Evolutionary conservation across 352 stramenopile genomes (phyloP).

Genomic region (Globisporangium irregulare): DNA sequence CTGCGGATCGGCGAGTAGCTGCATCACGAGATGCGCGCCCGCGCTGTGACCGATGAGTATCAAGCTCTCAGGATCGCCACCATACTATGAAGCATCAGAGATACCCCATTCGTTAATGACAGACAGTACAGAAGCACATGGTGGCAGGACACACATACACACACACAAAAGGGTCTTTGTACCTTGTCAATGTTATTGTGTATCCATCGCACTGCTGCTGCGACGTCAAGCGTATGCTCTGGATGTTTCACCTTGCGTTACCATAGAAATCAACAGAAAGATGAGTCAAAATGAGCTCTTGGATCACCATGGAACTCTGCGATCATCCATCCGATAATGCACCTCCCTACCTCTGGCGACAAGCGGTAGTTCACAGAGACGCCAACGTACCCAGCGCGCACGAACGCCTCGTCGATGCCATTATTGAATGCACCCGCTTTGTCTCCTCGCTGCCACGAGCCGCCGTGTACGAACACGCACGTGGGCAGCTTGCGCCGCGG

Average conservation of each 20-base stretch:
- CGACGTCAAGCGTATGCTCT: slow-evolving; percentile 63
- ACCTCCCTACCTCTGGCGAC: slow-evolving; percentile 55
- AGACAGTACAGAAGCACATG: neutral
- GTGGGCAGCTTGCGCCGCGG: slow-evolving; percentile 42
- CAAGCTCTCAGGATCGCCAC: slow-evolving; percentile 56
- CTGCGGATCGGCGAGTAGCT: slow-evolving; percentile 54
- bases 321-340: neutral
- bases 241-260: slow-evolving; percentile 46
- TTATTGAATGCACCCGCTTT: slow-evolving; percentile 66
- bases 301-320: neutral
- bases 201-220: slow-evolving; percentile 59
- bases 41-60: slow-evolving; percentile 74
- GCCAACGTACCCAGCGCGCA: slow-evolving; percentile 44
- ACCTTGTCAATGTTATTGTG: slow-evolving; percentile 69
- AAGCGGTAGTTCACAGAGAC: slow-evolving; percentile 82
- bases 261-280: neutral
- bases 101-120: neutral
- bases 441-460: slow-evolving; percentile 81
- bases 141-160: neutral
- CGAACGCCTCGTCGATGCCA: slow-evolving; percentile 61
- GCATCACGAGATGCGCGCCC: slow-evolving; percentile 77
- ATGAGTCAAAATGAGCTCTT: neutral
- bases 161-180: neutral
- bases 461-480: slow-evolving; percentile 81
- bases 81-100: slow-evolving; percentile 38